These are phyloP conservation scores for Herpetomonas tarakana DNA, from an alignment of 208 protist species.

Conservation along the genomic window DNA sequence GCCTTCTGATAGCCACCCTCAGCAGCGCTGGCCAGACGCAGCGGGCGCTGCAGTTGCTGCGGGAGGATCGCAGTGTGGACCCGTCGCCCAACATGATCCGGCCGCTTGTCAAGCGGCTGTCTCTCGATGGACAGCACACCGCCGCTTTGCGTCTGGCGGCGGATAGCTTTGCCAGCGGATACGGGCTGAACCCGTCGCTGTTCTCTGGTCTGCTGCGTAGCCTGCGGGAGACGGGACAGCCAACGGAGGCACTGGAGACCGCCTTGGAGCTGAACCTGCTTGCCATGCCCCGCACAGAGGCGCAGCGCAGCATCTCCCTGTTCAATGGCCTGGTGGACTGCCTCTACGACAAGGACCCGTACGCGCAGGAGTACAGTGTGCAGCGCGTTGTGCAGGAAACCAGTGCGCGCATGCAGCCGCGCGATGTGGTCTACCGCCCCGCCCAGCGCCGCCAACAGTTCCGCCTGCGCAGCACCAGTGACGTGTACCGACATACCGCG, in stretches of 20 bases:
- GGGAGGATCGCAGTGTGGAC: constrained; percentile 17
- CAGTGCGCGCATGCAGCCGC: constrained; percentile 40
- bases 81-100: constrained; percentile 35
- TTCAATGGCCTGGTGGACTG: constrained; percentile 54
- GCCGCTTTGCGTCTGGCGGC: constrained; percentile 45
- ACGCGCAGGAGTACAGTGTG: constrained; percentile 37
- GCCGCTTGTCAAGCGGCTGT: constrained; percentile 63
- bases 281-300: constrained; percentile 31
- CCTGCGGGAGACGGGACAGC: constrained; percentile 49
- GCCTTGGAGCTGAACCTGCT: constrained; percentile 55
- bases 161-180: constrained; percentile 45
- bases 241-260: constrained; percentile 40
- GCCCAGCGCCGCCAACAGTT: constrained; percentile 29
- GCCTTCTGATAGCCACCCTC: constrained; percentile 50
- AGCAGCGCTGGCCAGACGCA: constrained; percentile 36
- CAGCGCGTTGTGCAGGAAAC: constrained; percentile 60
- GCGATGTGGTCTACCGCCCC: constrained; percentile 11
- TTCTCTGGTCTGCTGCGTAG: constrained; percentile 53
- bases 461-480: constrained; percentile 38
- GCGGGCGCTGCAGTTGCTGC: constrained; percentile 33
- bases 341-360: constrained; percentile 63
- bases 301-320: constrained; percentile 17
- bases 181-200: constrained; percentile 34
- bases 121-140: constrained; percentile 22
- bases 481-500: constrained; percentile 48